Percentiles rank a stretch among this genome's conserved stretches.
phyloP scores from a whole-genome alignment of 2,329 filamentous ascomycete genomes.

The Aspergillus sp. region DNA sequence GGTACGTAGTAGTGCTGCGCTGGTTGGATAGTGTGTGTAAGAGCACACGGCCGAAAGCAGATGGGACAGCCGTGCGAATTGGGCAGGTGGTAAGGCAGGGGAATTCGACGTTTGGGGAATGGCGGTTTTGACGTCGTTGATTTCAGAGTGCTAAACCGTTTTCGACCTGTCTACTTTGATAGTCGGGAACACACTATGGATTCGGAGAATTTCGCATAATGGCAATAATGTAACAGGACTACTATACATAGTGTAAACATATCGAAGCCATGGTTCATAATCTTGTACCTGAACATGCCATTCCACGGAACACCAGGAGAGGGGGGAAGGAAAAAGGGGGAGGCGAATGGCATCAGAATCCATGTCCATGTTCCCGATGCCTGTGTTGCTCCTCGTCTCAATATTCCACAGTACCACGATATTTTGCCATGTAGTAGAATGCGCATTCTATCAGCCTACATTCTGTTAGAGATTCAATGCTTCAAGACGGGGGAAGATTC shows the following conservation, averaged over 20 bases:
- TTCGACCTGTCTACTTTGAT: background rate
- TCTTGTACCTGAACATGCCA: slow-evolving; percentile 1
- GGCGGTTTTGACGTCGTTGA: slow-evolving; percentile 23
- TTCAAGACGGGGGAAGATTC: too few species aligned
- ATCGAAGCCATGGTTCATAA: slow-evolving; percentile 1
- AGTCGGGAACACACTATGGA: background rate
- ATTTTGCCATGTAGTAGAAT: too few species aligned
- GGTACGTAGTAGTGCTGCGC: slow-evolving; percentile 55
- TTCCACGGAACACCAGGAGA: slow-evolving; percentile 10
- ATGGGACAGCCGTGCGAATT: slow-evolving; percentile 28
- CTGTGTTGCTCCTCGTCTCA: too few species aligned
- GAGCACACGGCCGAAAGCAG: slow-evolving; percentile 31
- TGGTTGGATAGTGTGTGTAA: slow-evolving; percentile 57
- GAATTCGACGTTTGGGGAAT: slow-evolving; percentile 29
- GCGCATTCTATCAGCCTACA: too few species aligned
- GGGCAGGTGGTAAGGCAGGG: slow-evolving; percentile 28
- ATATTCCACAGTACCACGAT: too few species aligned
- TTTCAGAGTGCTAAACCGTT: too few species aligned
- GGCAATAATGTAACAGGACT: background rate
- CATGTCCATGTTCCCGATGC: too few species aligned
- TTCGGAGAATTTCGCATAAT: background rate
- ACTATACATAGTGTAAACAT: background rate
- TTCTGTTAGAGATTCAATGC: too few species aligned
- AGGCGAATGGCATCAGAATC: slow-evolving; percentile 4
- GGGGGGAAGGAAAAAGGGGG: slow-evolving; percentile 11